Percentiles rank a stretch among this genome's conserved stretches.
phyloP scores from a whole-genome alignment of 257 asterid genomes.

The Forsythia viridissima region DNA sequence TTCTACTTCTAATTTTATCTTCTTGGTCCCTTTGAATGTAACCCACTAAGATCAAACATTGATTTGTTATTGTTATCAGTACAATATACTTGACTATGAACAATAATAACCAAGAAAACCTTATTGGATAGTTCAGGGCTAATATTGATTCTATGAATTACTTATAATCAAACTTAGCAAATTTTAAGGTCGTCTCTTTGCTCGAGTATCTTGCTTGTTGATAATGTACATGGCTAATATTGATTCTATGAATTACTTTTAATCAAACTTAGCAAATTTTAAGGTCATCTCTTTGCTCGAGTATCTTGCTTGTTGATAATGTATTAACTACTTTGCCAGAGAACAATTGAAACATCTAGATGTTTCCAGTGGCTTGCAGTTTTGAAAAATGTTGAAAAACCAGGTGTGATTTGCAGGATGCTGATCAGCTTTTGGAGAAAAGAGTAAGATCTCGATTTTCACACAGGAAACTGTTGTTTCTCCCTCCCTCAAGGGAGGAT shows the following conservation, averaged over 20 bases:
- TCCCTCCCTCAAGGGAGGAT: conserved; percentile 69
- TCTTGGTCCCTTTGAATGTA: background rate
- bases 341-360: conserved; percentile 15
- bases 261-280: conserved; percentile 19
- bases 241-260: conserved; percentile 7
- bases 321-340: conserved; percentile 10
- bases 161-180: conserved; percentile 12
- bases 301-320: conserved; percentile 4
- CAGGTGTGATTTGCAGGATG: conserved; percentile 65
- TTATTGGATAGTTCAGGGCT: conserved; percentile 14
- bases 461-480: conserved; percentile 88
- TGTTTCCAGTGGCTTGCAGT: conserved; percentile 11
- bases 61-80: conserved; percentile 1
- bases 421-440: conserved; percentile 97
- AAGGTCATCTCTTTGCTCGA: background rate
- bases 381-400: conserved; percentile 15
- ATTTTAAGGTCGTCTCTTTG: conserved; percentile 10
- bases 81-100: background rate
- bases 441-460: conserved; percentile 98
- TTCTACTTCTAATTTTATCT: conserved; percentile 17
- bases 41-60: background rate
- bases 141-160: conserved; percentile 10
- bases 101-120: background rate
- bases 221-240: conserved; percentile 22
- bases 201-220: background rate